Evolutionary conservation across 441 rosid genomes (phyloP).

Genomic region (Populus hybrid): DNA sequence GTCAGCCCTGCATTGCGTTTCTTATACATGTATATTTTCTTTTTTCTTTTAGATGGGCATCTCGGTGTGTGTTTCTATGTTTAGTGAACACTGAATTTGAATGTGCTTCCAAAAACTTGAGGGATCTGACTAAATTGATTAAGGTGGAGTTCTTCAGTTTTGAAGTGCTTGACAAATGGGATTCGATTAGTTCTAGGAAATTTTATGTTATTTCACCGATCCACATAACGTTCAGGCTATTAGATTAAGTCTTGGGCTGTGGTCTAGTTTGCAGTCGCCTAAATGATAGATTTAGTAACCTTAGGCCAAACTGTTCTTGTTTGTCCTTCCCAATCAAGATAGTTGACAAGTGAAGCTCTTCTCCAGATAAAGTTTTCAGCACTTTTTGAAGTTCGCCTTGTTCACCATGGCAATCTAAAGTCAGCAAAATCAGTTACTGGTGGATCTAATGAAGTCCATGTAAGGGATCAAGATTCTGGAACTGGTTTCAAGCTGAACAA

Average conservation of each 20-base stretch:
- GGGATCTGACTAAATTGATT: neutral
- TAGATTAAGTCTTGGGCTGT: neutral
- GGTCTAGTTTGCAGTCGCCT: neutral
- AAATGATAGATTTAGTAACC: neutral
- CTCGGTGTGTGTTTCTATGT: neutral
- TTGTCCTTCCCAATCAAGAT: conserved; percentile 9
- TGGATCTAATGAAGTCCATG: conserved; percentile 20
- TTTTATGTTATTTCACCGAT: neutral
- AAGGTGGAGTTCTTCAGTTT: neutral
- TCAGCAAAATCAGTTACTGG: conserved; percentile 24
- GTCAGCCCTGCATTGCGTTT: neutral
- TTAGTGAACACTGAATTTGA: neutral
- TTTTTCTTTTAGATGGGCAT: neutral
- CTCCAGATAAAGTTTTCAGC: conserved; percentile 70
- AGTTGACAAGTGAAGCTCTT: conserved; percentile 20
- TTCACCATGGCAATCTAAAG: conserved; percentile 37
- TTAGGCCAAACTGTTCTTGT: neutral
- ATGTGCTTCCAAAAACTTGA: neutral
- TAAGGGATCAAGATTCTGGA: conserved; percentile 29
- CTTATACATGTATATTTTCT: neutral
- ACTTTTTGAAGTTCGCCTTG: conserved; percentile 63
- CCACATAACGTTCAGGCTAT: neutral
- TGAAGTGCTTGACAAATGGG: neutral
- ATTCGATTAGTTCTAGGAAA: neutral
- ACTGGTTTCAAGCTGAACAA: conserved; percentile 18